A percentile compares a stretch with the other conserved stretches of the same genome.
phyloP scores from a whole-genome alignment of 352 stramenopile genomes.

The Globisporangium barbulae region DNA sequence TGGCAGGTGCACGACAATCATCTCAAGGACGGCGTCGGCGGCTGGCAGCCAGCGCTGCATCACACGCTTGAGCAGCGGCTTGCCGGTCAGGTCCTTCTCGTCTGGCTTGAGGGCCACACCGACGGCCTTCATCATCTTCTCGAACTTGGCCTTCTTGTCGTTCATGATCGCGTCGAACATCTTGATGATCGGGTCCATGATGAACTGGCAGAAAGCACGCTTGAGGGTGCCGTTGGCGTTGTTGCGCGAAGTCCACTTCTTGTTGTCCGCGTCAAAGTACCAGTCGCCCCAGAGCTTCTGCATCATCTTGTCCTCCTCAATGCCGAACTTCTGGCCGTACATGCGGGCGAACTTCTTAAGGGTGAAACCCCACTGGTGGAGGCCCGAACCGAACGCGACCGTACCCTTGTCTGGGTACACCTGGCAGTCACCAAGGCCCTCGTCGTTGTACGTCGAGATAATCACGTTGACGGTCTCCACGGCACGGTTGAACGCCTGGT shows the following conservation, averaged over 20 bases:
- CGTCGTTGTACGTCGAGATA: slow-evolving; percentile 99
- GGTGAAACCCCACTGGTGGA: slow-evolving; percentile 99
- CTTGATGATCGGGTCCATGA: slow-evolving; percentile 99
- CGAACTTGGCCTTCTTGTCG: slow-evolving; percentile 98
- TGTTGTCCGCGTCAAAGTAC: slow-evolving; percentile 94
- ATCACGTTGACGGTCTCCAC: slow-evolving; percentile 99
- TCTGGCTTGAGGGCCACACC: slow-evolving; percentile 97
- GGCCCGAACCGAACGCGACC: slow-evolving; percentile 98
- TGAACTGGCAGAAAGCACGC: slow-evolving; percentile 99
- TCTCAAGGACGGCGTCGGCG: slow-evolving; percentile 98
- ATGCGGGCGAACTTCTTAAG: slow-evolving; percentile 98
- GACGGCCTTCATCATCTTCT: slow-evolving; percentile 97
- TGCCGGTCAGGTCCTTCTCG: slow-evolving; percentile 95
- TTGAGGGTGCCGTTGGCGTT: slow-evolving; percentile 93
- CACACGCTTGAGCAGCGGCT: slow-evolving; percentile 96
- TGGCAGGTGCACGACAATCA: slow-evolving; percentile 99
- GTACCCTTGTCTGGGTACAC: slow-evolving; percentile 98
- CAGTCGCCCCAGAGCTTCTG: slow-evolving; percentile 99
- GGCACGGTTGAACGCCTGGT: slow-evolving; percentile 97
- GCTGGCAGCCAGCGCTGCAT: slow-evolving; percentile 99
- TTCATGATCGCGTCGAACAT: slow-evolving; percentile 99
- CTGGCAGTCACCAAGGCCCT: slow-evolving; percentile 95
- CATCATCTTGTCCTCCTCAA: slow-evolving; percentile 99
- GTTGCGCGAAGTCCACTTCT: slow-evolving; percentile 96
- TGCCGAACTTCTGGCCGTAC: slow-evolving; percentile 99